Base-by-base conservation (phyloP, 2,329 filamentous ascomycete genomes). In the Lasiodiplodia hormozganensis region DNA sequence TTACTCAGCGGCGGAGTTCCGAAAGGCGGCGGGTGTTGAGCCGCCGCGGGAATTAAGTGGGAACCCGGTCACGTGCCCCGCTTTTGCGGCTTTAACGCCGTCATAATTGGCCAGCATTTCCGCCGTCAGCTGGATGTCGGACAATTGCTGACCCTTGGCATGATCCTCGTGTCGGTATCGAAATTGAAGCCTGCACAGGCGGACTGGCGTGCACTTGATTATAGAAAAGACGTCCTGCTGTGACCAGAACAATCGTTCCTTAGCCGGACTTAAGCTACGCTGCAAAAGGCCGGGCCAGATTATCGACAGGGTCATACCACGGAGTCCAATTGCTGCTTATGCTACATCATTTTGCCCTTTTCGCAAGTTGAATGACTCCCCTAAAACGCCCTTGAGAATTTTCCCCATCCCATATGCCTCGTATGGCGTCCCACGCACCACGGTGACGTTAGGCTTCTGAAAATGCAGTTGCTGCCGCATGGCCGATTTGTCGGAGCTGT, bases 1-100 rank as follows among this genome's bases (percentile, higher is more conserved):
- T 65, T 65, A 47, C 49, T 65, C 34, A 53, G 49, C 62, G 25
- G 62, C 62, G 62, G 62, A 67, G 53, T 52, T 51, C 66, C 60
- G 60, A 64, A 64, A 31, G 47, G 58, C 57, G 57, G 38, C 58
- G 58, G 53, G 57, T 60, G 66, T 58, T 68, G 56, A 62, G 57
- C 28, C 51, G 11, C 28, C 62, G 47, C 16, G 12, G 43, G 60
- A 43, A 11, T 25, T 25, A 51, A 62, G 60, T 64, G 60, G 58
- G 60, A 49, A 51, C 60, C 43, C 31, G 47, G n/a, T 53, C 62
- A 65, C 62, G 62, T 65, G 47, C 47, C 49, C 51, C 49, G 49
- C 49, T 54, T 52, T 54, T 43, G 21, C 49, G 38, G 38, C 60
- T 64, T 64, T 64, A 52, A 38, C 60, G 11, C 60, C 43, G 43